These are phyloP conservation scores for Prunus persica DNA, from an alignment of 306 rosid species.

Conservation along the genomic window Prunus_persica_NCBIv2 NC_034013.1:6367501-6368000, in stretches of 20 bases:
- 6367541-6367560: constrained; percentile 59
- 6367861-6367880: no score
- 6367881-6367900: neutral
- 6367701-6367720: constrained; percentile 51
- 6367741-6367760: constrained; percentile 84
- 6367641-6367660: neutral
- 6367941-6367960: neutral
- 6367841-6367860: constrained; percentile 5
- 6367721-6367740: constrained; percentile 63
- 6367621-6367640: constrained; percentile 46
- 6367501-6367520: constrained; percentile 51
- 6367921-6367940: neutral
- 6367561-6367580: constrained; percentile 70
- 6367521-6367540: constrained; percentile 54
- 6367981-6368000: neutral
- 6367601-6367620: constrained; percentile 12
- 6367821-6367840: constrained; percentile 68
- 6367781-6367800: constrained; percentile 86
- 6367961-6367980: neutral
- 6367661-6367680: constrained; percentile 5
- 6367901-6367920: neutral
- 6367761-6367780: constrained; percentile 76
- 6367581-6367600: constrained; percentile 24
- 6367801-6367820: constrained; percentile 83
- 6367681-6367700: constrained; percentile 22